phyloP scores from a whole-genome alignment of 495 filamentous ascomycete genomes.

The Penicillium arizonense region DNA sequence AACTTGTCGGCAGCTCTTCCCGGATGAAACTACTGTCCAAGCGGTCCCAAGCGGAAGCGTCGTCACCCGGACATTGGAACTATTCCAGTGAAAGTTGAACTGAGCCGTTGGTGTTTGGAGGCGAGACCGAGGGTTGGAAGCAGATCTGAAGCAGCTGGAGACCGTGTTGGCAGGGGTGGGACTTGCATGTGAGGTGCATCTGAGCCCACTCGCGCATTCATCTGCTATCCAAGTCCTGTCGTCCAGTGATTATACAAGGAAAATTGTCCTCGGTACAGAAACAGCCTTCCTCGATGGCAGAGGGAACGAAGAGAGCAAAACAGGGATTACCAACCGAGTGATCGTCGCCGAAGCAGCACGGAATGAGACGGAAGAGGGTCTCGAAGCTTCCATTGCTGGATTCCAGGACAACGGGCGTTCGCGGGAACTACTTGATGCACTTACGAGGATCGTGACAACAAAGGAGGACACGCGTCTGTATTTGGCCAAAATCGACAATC shows the following conservation, averaged over 20 bases:
- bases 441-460: constrained; percentile 12
- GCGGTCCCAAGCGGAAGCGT: constrained; percentile 2
- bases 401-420: constrained; percentile 12
- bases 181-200: constrained; percentile 11
- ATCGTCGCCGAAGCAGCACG: background rate
- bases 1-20: constrained; percentile 7
- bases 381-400: constrained; percentile 10
- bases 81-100: constrained; percentile 14
- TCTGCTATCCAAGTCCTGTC: background rate
- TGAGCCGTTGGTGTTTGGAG: constrained; percentile 15
- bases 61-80: constrained; percentile 9
- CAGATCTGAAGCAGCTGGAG: constrained; percentile 7
- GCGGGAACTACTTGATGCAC: constrained; percentile 4
- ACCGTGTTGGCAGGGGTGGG: constrained; percentile 4
- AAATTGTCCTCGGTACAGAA: constrained; percentile 6
- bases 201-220: constrained; percentile 8
- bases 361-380: constrained; percentile 6
- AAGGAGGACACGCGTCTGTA: constrained; percentile 9
- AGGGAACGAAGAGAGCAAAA: background rate
- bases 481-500: constrained; percentile 2
- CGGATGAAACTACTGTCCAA: constrained; percentile 1
- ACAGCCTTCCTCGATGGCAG: background rate
- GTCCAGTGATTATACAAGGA: constrained; percentile 7
- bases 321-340: background rate
- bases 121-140: background rate